Evolutionary conservation across 106 monocot species (phyloP).

Genomic region (Allium fistulosum): DNA sequence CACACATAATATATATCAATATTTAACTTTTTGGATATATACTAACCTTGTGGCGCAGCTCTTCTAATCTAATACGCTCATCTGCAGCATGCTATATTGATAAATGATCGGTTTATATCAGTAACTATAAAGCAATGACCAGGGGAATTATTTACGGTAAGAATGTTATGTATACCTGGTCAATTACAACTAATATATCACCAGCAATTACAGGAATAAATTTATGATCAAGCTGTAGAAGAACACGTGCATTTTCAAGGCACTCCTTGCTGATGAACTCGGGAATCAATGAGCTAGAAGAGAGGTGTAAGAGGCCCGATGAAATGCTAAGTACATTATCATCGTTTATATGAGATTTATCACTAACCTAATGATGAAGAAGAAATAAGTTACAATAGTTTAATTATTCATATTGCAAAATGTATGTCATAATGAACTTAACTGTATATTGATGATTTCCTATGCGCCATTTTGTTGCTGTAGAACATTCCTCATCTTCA

Average conservation of each 20-base stretch:
- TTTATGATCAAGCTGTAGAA: conserved; percentile 82
- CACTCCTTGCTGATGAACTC: conserved; percentile 51
- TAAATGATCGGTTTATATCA: neutral
- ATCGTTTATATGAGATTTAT: conserved; percentile 11
- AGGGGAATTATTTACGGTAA: no score
- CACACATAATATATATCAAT: no score
- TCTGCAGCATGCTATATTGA: conserved; percentile 89
- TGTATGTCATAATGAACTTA: conserved; percentile 16
- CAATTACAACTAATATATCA: conserved; percentile 54
- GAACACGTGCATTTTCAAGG: conserved; percentile 68
- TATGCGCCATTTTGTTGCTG: conserved; percentile 58
- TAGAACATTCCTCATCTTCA: conserved; percentile 13
- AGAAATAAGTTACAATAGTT: neutral
- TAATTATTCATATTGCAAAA: neutral
- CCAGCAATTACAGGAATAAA: conserved; percentile 84
- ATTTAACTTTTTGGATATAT: no score
- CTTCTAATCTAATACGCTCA: conserved; percentile 94
- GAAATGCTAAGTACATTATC: conserved; percentile 73
- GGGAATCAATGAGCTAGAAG: conserved; percentile 69
- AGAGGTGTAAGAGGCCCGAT: conserved; percentile 70
- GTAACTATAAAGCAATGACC: neutral
- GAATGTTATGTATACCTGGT: conserved; percentile 57
- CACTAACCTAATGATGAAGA: conserved; percentile 23
- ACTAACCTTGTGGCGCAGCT: conserved; percentile 72
- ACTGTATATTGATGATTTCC: conserved; percentile 35